Conservation (phyloP, 2,329 filamentous ascomycete species). For the Ophiostoma australiae region DNA sequence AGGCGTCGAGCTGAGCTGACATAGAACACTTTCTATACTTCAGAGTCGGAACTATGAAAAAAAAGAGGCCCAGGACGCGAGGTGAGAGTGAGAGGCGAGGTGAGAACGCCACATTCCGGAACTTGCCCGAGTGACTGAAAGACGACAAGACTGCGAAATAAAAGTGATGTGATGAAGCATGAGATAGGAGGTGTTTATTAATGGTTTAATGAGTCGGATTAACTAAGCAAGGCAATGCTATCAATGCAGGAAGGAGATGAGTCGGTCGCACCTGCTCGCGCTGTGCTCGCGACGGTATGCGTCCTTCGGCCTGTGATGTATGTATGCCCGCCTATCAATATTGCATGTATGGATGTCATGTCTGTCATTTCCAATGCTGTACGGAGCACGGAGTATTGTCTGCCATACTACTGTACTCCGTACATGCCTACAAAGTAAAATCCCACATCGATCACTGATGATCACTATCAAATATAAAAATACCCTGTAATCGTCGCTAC, state of each 20-base stretch:
- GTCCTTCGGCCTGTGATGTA: neutral
- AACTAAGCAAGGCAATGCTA: neutral
- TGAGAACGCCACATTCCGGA: neutral
- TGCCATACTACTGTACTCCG: neutral
- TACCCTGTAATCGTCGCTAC: neutral
- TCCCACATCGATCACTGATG: neutral
- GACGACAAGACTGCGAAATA: neutral
- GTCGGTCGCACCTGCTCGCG: neutral
- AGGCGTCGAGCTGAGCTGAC: neutral
- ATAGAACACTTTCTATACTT: constrained; percentile 7
- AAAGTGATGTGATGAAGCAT: neutral
- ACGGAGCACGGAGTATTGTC: neutral
- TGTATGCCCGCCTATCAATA: neutral
- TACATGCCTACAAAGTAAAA: neutral
- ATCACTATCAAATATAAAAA: neutral
- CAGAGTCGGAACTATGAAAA: neutral
- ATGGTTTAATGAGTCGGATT: neutral
- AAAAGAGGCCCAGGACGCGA: neutral
- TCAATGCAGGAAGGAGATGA: neutral
- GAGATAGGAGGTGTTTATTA: neutral
- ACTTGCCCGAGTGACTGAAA: neutral
- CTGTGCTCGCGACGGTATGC: neutral
- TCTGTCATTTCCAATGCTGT: no score
- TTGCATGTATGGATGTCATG: no score
- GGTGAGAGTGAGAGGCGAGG: neutral